Base-by-base conservation (phyloP, 2,329 filamentous ascomycete species). In the Pseudocercospora crystallina region DNA sequence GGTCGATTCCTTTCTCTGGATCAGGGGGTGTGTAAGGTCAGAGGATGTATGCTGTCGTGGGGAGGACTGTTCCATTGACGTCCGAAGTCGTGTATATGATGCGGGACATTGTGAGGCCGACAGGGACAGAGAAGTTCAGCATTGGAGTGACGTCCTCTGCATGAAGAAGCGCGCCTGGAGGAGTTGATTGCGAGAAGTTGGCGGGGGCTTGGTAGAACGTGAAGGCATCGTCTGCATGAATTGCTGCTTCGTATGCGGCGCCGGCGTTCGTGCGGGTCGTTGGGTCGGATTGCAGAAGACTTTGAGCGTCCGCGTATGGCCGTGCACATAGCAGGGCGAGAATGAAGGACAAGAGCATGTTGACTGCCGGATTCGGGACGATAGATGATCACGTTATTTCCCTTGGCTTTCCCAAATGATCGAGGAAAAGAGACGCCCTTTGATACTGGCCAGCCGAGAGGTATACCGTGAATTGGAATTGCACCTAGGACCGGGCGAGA, bases 31-130 rank as follows among this genome's bases (percentile, higher is more conserved):
- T n/a, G 26, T 49, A 49, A 26, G 46, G 46, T 39, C 46, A 49
- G 29, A 49, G 39, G n/a, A 49, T 42, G 38, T 43, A 49, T 11
- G 46, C 46, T 12, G 46, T 39, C 30, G 46, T 35, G 4, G 46
- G 46, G 4, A 42, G 15, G 9, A 49, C 46, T n/a, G 26, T 29
- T 2, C 39, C 39, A 17, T 49, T 31, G 5, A 42, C 31, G 36
- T 49, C 39, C 2, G 34, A 15, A 9, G 46, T 49, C 12, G 46
- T 49, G 38, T 49, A 49, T 30, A 49, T 49, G 30, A 49, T 49
- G 7, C 39, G 46, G 1, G 46, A 49, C 32, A 49, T 33, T 2
- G 13, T 42, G 8, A 49, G 13, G 30, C 46, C 30, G 46, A 35
- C 33, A 11, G 46, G 46, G 14, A 43, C 46, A n/a, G 46, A 43